Evolutionary conservation across 2,329 filamentous ascomycete genomes (phyloP).

Genomic region (Teratosphaeria epicoccoides): DNA sequence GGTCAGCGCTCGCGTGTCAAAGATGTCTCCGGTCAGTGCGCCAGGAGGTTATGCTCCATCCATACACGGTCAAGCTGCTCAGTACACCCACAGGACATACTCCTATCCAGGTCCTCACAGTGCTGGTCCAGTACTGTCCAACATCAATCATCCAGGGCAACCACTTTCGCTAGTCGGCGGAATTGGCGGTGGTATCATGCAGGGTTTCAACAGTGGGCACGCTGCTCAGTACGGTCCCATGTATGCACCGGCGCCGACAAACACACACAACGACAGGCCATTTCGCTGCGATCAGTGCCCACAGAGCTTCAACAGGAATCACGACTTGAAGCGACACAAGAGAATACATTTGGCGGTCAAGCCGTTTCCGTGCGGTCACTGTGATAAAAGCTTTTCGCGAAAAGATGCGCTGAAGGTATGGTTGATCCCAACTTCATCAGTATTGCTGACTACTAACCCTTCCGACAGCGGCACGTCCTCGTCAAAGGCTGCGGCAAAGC

Average conservation of each 20-base stretch:
- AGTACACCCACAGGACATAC: constrained; percentile 40
- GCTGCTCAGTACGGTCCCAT: constrained; percentile 54
- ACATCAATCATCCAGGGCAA: constrained; percentile 61
- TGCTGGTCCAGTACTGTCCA: constrained; percentile 62
- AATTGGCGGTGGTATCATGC: constrained; percentile 46
- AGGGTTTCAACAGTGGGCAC: constrained; percentile 50
- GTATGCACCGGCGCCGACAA: constrained; percentile 38
- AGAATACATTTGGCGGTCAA: constrained; percentile 91
- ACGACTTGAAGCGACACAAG: constrained; percentile 93
- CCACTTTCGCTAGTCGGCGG: constrained; percentile 60
- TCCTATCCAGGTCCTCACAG: constrained; percentile 42
- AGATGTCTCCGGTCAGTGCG: constrained; percentile 43
- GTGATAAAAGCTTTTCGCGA: constrained; percentile 91
- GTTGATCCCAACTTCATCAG: constrained; percentile 8
- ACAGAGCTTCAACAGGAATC: constrained; percentile 91
- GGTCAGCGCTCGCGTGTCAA: constrained; percentile 36
- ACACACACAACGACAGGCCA: constrained; percentile 62
- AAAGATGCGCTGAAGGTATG: constrained; percentile 94
- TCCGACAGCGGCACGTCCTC: constrained; percentile 50
- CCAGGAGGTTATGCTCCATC: constrained; percentile 32
- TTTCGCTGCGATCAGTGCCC: constrained; percentile 91
- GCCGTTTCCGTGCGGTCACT: constrained; percentile 82
- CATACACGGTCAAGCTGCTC: constrained; percentile 38
- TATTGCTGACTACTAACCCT: constrained; percentile 15
- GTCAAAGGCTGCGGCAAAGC: constrained; percentile 57